Percentiles rank a stretch among this genome's conserved stretches.
phyloP scores from a whole-genome alignment of 352 stramenopile species.

The Pythium rishiriense region DNA sequence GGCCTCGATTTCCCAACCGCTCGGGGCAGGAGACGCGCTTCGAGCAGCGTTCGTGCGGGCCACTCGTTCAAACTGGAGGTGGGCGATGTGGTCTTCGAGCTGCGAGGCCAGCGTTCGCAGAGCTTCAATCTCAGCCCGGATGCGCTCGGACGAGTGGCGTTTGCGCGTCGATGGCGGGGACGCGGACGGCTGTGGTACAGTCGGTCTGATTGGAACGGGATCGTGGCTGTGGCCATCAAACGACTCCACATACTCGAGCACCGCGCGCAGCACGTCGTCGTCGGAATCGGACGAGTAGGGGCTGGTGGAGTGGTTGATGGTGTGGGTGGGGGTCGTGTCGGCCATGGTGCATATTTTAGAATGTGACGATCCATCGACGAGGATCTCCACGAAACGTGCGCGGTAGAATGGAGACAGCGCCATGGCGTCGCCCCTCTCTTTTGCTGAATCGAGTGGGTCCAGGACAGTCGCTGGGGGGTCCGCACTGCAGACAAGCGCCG shows the following conservation, averaged over 20 bases:
- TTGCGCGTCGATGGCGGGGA: background rate
- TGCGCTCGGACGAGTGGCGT: conserved; percentile 7
- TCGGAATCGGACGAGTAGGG: conserved; percentile 11
- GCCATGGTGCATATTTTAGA: background rate
- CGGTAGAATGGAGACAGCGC: background rate
- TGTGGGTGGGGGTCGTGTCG: background rate
- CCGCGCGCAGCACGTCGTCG: conserved; percentile 2
- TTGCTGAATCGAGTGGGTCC: too few relatives aligned
- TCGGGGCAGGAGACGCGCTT: background rate
- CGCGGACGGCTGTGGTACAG: background rate
- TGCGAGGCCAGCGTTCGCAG: background rate
- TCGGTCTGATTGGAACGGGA: background rate
- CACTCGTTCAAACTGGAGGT: background rate
- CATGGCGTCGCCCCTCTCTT: background rate
- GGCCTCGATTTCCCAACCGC: conserved; percentile 3
- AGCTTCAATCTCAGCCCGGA: background rate
- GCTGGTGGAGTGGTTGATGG: background rate
- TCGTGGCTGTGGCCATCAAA: background rate
- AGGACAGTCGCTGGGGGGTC: background rate
- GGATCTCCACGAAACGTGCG: background rate
- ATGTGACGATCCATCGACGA: background rate
- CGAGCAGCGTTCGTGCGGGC: background rate
- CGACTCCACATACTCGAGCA: conserved; percentile 9
- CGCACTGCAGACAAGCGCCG: too few relatives aligned
- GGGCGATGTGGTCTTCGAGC: conserved; percentile 2